phyloP scores from a whole-genome alignment of 2,329 filamentous ascomycete species.

The Hymenoscyphus occultus region DNA sequence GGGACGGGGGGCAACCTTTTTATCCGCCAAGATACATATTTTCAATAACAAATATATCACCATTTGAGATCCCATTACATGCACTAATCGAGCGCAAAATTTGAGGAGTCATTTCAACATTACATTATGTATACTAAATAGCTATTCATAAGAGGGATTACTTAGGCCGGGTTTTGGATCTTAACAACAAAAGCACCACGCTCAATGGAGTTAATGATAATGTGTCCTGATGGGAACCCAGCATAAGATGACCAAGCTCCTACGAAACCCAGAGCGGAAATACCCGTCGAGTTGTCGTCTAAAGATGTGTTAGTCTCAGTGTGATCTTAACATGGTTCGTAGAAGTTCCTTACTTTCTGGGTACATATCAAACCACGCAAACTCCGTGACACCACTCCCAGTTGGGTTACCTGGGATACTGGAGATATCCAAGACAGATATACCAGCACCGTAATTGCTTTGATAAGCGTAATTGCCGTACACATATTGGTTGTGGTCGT shows the following conservation, averaged over 20 bases:
- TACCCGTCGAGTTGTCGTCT: slow-evolving; percentile 2
- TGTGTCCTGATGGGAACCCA: neutral
- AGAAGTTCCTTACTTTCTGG: neutral
- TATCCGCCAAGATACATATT: too few relatives aligned
- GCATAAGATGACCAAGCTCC: slow-evolving; percentile 4
- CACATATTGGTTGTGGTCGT: slow-evolving; percentile 8
- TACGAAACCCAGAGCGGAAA: neutral
- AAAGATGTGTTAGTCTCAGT: neutral
- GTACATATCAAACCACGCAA: slow-evolving; percentile 4
- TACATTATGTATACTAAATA: neutral
- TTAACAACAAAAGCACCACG: slow-evolving; percentile 7
- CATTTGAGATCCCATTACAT: neutral
- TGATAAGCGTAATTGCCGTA: neutral
- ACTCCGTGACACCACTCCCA: neutral
- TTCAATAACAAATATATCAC: too few relatives aligned
- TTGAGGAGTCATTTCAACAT: neutral
- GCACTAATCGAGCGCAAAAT: neutral
- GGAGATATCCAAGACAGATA: slow-evolving; percentile 2
- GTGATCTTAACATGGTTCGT: neutral
- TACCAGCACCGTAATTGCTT: slow-evolving; percentile 1
- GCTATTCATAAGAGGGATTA: neutral
- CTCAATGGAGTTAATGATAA: slow-evolving; percentile 5
- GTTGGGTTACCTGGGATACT: slow-evolving; percentile 4
- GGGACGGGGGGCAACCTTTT: too few relatives aligned
- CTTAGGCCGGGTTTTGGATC: neutral